These are phyloP conservation scores for Talaromyces wortmannii DNA, from an alignment of 495 filamentous ascomycete species.

Conservation along the genomic window DNA sequence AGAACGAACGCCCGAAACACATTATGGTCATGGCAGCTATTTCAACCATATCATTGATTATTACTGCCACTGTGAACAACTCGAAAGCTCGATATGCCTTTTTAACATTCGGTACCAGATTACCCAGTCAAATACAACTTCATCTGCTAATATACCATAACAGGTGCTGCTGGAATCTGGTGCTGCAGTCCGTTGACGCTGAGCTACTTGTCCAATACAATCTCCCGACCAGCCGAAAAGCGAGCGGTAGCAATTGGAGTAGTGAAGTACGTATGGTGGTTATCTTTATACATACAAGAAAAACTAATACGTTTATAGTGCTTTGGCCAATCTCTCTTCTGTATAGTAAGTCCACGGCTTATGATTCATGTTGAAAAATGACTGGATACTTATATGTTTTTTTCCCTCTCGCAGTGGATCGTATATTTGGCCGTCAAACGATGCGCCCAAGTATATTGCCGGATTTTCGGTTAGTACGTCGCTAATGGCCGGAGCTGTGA, in stretches of 20 bases:
- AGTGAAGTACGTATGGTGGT: conserved; percentile 2
- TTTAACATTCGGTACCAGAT: conserved; percentile 2
- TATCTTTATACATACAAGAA: not conserved
- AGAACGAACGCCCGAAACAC: conserved; percentile 5
- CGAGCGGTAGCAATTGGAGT: conserved; percentile 2
- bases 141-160: not conserved
- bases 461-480: conserved; percentile 3
- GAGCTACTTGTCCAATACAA: conserved; percentile 7
- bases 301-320: not conserved
- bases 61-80: conserved; percentile 1
- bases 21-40: conserved; percentile 5
- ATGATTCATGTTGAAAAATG: not conserved
- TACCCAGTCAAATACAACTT: not conserved
- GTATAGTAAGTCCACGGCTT: not conserved
- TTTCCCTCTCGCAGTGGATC: not conserved
- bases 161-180: conserved; percentile 4
- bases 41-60: conserved; percentile 4
- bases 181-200: conserved; percentile 7
- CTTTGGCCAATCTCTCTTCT: conserved; percentile 5
- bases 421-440: conserved; percentile 3
- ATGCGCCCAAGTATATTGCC: conserved; percentile 1
- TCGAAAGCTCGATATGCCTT: conserved; percentile 4
- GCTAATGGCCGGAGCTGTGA: not conserved
- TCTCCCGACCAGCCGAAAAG: conserved; percentile 5
- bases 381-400: not conserved